Conservation (phyloP, 2,329 filamentous ascomycete genomes). For the Eutypella sp. region DNA sequence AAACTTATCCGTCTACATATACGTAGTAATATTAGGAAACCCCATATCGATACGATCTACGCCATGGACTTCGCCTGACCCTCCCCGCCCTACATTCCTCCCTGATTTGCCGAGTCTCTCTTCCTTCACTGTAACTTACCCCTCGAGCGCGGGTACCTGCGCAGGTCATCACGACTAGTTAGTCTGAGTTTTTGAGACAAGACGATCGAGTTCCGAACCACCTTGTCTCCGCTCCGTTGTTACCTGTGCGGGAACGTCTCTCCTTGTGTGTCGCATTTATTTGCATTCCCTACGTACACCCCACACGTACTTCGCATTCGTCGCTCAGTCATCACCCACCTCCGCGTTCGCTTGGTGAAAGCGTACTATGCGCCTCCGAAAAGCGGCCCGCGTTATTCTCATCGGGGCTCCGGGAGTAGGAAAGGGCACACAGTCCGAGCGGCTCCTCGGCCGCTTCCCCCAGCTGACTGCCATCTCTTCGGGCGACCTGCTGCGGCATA, state of each 20-base stretch:
- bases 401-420: conserved; percentile 95
- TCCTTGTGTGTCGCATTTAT: too few species aligned
- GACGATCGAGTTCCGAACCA: not conserved
- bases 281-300: too few species aligned
- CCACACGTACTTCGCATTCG: too few species aligned
- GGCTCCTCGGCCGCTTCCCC: conserved; percentile 79
- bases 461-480: conserved; percentile 90
- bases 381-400: conserved; percentile 87
- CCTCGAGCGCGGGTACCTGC: conserved; percentile 5
- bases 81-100: not conserved
- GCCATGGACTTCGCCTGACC: conserved; percentile 13
- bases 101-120: conserved; percentile 10
- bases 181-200: not conserved
- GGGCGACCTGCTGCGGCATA: conserved; percentile 83
- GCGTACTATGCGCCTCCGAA: conserved; percentile 59
- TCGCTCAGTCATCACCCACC: too few species aligned
- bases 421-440: conserved; percentile 92
- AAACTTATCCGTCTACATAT: too few species aligned
- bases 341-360: too few species aligned
- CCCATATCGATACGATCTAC: not conserved
- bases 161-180: not conserved
- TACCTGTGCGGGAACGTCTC: too few species aligned
- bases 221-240: too few species aligned
- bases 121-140: conserved; percentile 2
- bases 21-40: too few species aligned